Evolutionary conservation across 305 asterid species (phyloP).

Genomic region (Fraxinus baroniana): DNA sequence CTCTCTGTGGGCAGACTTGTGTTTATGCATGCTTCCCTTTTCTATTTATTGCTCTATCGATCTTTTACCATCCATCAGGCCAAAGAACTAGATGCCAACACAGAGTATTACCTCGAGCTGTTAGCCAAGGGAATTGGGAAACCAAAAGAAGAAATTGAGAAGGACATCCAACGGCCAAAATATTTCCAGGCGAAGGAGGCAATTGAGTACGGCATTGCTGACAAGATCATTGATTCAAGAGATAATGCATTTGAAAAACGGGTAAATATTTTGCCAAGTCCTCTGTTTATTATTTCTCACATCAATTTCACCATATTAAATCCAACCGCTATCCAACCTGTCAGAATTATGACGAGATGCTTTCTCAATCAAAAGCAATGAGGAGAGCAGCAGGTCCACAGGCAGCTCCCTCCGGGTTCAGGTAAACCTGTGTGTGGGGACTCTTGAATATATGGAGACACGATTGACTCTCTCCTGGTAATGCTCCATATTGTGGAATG

Average conservation of each 20-base stretch:
- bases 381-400: slow-evolving; percentile 53
- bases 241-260: slow-evolving; percentile 66
- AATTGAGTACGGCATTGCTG: slow-evolving; percentile 80
- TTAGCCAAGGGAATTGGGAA: slow-evolving; percentile 72
- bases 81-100: slow-evolving; percentile 67
- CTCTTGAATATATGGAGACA: neutral
- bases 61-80: slow-evolving; percentile 44
- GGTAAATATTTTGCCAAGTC: slow-evolving; percentile 40
- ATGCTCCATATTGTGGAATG: neutral
- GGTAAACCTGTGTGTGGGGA: slow-evolving; percentile 27
- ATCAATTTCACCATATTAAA: neutral
- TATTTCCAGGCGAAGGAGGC: slow-evolving; percentile 70
- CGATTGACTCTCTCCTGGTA: neutral
- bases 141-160: slow-evolving; percentile 75
- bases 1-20: neutral
- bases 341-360: slow-evolving; percentile 68
- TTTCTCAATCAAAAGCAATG: slow-evolving; percentile 69
- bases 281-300: neutral
- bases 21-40: neutral
- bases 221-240: slow-evolving; percentile 61
- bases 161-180: slow-evolving; percentile 67
- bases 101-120: slow-evolving; percentile 63
- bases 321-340: neutral
- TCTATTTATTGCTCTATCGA: neutral
- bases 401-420: slow-evolving; percentile 64